Evolutionary conservation across 805 yeast genomes (phyloP).

Genomic region (Saturnispora besseyi): DNA sequence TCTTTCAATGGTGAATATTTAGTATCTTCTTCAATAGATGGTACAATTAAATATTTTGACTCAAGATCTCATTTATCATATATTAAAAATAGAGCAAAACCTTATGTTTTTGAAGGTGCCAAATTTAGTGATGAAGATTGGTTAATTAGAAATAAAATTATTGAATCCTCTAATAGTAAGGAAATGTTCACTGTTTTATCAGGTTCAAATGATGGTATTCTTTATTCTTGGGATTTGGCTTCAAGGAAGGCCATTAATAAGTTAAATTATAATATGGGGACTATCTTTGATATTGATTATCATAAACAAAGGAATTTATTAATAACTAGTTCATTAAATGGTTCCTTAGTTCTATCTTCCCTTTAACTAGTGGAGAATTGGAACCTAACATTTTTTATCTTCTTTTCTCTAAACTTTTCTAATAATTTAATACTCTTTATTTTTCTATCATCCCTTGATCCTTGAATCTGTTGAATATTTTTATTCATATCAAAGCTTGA

Average conservation of each 20-base stretch:
- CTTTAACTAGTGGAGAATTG: conserved; percentile 9
- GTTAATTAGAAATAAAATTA: conserved; percentile 40
- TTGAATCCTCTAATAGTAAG: conserved; percentile 27
- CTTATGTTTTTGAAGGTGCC: conserved; percentile 49
- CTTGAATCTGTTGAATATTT: conserved; percentile 10
- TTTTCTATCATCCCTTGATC: background rate
- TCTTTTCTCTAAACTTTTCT: conserved; percentile 13
- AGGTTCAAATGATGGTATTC: conserved; percentile 55
- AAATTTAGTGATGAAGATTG: conserved; percentile 43
- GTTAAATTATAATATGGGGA: conserved; percentile 51
- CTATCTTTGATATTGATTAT: conserved; percentile 52
- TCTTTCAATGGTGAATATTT: conserved; percentile 34
- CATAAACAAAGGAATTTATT: conserved; percentile 26
- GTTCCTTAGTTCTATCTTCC: conserved; percentile 42
- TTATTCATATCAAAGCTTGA: conserved; percentile 6
- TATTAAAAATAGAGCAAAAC: conserved; percentile 31
- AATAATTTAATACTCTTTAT: conserved; percentile 9
- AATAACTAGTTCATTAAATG: conserved; percentile 47
- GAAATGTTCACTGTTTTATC: conserved; percentile 31
- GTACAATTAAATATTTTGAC: conserved; percentile 48
- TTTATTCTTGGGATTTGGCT: conserved; percentile 52
- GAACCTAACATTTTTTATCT: conserved; percentile 17
- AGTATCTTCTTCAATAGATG: conserved; percentile 47
- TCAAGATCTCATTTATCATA: conserved; percentile 30
- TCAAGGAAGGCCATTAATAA: conserved; percentile 40